Percentiles rank a stretch among this genome's conserved stretches.
These are phyloP conservation scores for Pestalotiopsis sp. DNA, from an alignment of 2,329 filamentous ascomycete genomes.

Conservation along the genomic window DNA sequence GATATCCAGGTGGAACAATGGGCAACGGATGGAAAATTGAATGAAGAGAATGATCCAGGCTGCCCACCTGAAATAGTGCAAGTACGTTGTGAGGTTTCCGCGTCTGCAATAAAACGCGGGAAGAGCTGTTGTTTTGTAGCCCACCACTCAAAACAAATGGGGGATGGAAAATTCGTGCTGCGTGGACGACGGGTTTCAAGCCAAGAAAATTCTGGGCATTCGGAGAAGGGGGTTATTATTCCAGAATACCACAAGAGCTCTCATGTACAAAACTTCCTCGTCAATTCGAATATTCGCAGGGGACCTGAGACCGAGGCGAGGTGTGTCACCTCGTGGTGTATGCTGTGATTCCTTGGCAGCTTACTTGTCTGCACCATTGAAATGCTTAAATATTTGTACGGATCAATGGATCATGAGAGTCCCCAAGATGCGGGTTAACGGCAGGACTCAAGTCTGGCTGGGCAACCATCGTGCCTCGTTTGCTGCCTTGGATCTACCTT, in stretches of 20 bases:
- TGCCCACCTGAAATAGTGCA: not conserved
- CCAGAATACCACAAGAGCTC: not conserved
- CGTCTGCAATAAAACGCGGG: not conserved
- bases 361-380: not conserved
- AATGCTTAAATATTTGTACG: not conserved
- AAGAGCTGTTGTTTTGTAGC: not conserved
- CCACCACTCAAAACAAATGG: not conserved
- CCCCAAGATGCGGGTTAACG: not conserved
- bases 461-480: not conserved
- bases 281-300: not conserved
- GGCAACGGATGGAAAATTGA: not conserved
- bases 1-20: not conserved
- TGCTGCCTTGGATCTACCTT: not conserved
- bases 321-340: constrained; percentile 12
- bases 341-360: constrained; percentile 9
- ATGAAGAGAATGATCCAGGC: not conserved
- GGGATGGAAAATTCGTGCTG: not conserved
- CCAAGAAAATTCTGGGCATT: not conserved
- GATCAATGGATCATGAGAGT: not conserved
- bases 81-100: not conserved
- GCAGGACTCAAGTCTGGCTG: not conserved
- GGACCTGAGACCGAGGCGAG: not conserved
- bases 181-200: not conserved
- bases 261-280: not conserved
- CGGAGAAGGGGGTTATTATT: not conserved